These are phyloP conservation scores for Penicillium cosmopolitanum DNA, from an alignment of 495 filamentous ascomycete genomes.

Conservation along the genomic window DNA sequence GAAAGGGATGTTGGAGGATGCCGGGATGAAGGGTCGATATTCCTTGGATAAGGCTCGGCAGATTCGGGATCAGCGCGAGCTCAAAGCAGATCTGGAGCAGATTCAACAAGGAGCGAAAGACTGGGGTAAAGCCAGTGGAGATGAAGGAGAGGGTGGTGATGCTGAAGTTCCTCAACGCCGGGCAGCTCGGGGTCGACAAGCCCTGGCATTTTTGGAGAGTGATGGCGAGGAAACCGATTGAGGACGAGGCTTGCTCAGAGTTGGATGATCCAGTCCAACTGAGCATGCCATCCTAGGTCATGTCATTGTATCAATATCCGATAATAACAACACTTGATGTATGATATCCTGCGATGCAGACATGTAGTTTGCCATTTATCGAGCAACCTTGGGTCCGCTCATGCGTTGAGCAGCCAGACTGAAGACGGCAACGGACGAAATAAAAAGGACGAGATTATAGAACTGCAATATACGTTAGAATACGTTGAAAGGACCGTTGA, in stretches of 20 bases:
- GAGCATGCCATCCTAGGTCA: neutral
- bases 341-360: neutral
- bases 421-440: conserved; percentile 91
- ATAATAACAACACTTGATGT: conserved; percentile 6
- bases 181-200: conserved; percentile 48
- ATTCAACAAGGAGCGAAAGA: conserved; percentile 76
- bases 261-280: too few relatives aligned
- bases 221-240: conserved; percentile 59
- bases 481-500: neutral
- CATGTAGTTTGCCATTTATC: conserved; percentile 20
- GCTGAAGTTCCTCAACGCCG: conserved; percentile 35
- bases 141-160: conserved; percentile 41
- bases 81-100: conserved; percentile 78
- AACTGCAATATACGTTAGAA: conserved; percentile 61
- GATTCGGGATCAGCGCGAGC: conserved; percentile 83
- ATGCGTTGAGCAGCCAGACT: conserved; percentile 85
- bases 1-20: conserved; percentile 72
- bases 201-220: conserved; percentile 58
- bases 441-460: conserved; percentile 95
- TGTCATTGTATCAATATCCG: conserved; percentile 8
- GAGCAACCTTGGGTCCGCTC: conserved; percentile 47
- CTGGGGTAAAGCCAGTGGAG: conserved; percentile 65
- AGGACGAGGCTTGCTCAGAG: conserved; percentile 16
- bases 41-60: conserved; percentile 79
- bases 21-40: conserved; percentile 86